Conservation (phyloP, 2,329 filamentous ascomycete genomes). For the Phialophora verrucosa region DNA sequence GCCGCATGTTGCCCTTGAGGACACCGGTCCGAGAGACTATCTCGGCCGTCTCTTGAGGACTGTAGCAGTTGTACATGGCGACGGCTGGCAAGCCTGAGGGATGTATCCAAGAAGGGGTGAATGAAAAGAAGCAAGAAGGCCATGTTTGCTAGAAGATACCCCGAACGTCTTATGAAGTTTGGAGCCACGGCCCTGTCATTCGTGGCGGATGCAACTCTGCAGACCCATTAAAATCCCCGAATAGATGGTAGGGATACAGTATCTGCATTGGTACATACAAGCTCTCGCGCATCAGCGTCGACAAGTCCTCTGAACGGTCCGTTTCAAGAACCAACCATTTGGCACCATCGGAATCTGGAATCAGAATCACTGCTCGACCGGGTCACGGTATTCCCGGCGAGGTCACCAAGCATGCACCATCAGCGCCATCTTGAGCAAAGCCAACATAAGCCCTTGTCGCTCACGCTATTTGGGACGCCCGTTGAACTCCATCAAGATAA, state of each 20-base stretch:
- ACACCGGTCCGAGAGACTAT: neutral
- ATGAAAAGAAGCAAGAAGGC: neutral
- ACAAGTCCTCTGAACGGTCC: neutral
- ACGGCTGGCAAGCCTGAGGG: neutral
- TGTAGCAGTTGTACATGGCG: slow-evolving; percentile 1
- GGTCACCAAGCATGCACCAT: neutral
- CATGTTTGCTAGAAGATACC: neutral
- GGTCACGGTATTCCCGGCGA: neutral
- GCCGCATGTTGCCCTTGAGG: neutral
- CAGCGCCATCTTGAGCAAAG: neutral
- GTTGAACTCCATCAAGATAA: neutral
- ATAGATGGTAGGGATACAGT: neutral
- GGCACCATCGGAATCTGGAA: neutral
- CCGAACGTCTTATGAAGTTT: neutral
- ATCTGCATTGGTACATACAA: neutral
- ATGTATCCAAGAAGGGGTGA: neutral
- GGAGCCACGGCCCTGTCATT: neutral
- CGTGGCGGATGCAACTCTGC: neutral
- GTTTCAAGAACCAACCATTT: neutral
- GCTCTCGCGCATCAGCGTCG: neutral
- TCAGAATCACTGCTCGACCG: neutral
- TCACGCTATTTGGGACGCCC: neutral
- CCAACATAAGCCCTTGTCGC: neutral
- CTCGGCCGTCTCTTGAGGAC: neutral
- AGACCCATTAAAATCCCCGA: neutral